A percentile compares a stretch with the other conserved stretches of the same genome.
These are phyloP conservation scores for Globisporangium spinosum DNA, from an alignment of 352 stramenopile species.

Conservation along the genomic window DNA sequence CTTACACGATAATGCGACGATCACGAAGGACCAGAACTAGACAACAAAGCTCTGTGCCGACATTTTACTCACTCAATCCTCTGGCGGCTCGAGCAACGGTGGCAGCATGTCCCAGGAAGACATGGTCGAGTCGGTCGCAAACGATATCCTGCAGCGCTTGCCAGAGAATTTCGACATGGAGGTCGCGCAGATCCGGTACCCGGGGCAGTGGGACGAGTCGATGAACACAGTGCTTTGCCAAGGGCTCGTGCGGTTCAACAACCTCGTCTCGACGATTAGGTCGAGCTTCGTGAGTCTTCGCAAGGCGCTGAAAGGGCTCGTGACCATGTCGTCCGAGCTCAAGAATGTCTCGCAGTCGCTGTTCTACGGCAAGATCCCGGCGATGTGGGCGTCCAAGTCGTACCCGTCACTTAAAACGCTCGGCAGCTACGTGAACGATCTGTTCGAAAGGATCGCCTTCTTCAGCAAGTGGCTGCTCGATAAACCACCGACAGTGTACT, in stretches of 20 bases:
- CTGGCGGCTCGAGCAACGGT: conserved; percentile 56
- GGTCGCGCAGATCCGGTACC: conserved; percentile 89
- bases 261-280: conserved; percentile 87
- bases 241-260: conserved; percentile 93
- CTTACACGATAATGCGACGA: conserved; percentile 92
- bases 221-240: conserved; percentile 95
- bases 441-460: conserved; percentile 90
- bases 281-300: conserved; percentile 80
- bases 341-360: conserved; percentile 91
- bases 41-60: conserved; percentile 92
- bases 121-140: conserved; percentile 83
- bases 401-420: conserved; percentile 94
- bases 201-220: conserved; percentile 89
- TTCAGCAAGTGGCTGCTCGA: conserved; percentile 89
- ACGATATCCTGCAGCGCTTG: conserved; percentile 83
- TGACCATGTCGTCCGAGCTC: conserved; percentile 92
- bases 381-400: conserved; percentile 85
- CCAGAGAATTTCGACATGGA: conserved; percentile 93
- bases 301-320: conserved; percentile 90
- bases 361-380: conserved; percentile 91
- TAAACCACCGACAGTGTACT: conserved; percentile 88
- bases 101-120: conserved; percentile 83
- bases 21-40: conserved; percentile 94
- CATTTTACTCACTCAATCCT: conserved; percentile 90
- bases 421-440: conserved; percentile 87